Conservation (phyloP, 371 early-diverging fungal genomes). For the Circinella minor region DNA sequence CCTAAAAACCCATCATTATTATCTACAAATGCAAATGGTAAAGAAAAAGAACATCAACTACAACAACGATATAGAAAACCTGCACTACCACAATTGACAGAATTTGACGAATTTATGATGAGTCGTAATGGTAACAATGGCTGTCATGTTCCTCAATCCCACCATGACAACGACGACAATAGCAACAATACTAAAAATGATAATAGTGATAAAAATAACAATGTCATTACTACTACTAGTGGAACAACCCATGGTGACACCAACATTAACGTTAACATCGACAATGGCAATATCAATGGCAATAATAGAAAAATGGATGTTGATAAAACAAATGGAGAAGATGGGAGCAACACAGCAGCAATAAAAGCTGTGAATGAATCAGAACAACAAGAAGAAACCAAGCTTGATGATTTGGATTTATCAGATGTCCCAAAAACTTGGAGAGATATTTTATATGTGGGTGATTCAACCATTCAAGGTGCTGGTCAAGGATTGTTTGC, state of each 20-base stretch:
- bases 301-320: neutral
- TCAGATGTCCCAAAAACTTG: constrained; percentile 41
- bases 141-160: neutral
- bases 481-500: constrained; percentile 81
- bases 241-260: neutral
- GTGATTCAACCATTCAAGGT: constrained; percentile 25
- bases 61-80: neutral
- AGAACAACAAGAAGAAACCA: constrained; percentile 13
- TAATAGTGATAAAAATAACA: too few relatives aligned
- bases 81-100: constrained; percentile 18
- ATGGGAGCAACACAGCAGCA: constrained; percentile 39
- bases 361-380: constrained; percentile 3
- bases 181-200: neutral
- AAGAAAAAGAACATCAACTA: neutral
- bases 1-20: constrained; percentile 20
- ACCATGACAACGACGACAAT: neutral
- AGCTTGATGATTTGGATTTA: constrained; percentile 30
- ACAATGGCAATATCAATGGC: neutral
- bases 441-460: constrained; percentile 55
- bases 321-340: constrained; percentile 28
- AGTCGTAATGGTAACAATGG: constrained; percentile 23
- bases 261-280: neutral
- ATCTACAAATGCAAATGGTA: neutral
- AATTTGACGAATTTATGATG: constrained; percentile 40
- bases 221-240: too few relatives aligned